phyloP scores from a whole-genome alignment of 2,329 filamentous ascomycete genomes.

The Colletotrichum melonis region DNA sequence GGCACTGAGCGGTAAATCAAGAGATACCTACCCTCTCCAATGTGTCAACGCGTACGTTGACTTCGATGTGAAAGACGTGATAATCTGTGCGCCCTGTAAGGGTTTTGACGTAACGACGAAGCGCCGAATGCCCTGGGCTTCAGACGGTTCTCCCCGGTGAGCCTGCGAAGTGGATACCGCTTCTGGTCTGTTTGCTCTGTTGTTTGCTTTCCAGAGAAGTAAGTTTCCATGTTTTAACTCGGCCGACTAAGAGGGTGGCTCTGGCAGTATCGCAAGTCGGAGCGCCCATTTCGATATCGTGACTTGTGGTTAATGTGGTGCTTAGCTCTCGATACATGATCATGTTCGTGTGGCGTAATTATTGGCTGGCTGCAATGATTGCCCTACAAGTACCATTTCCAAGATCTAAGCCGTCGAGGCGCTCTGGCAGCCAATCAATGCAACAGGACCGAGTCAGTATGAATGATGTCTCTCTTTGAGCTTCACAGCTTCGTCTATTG shows the following conservation, averaged over 20 bases:
- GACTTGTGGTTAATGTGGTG: constrained; percentile 8
- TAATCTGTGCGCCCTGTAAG: constrained; percentile 2
- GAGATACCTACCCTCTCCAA: background rate
- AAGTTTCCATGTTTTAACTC: background rate
- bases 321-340: background rate
- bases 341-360: constrained; percentile 18
- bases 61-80: constrained; percentile 1
- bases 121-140: background rate
- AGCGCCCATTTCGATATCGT: background rate
- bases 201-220: background rate
- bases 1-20: background rate
- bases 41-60: background rate
- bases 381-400: background rate
- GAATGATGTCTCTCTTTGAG: constrained; percentile 26
- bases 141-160: background rate
- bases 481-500: constrained; percentile 7
- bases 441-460: constrained; percentile 11
- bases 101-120: background rate
- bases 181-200: background rate
- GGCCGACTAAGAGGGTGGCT: background rate
- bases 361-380: constrained; percentile 26
- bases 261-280: background rate
- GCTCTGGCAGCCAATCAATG: constrained; percentile 9
- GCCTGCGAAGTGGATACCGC: background rate
- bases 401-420: constrained; percentile 4